Evolutionary conservation across 345 rosid species (phyloP).

Genomic region (Cardamine occulta): DNA sequence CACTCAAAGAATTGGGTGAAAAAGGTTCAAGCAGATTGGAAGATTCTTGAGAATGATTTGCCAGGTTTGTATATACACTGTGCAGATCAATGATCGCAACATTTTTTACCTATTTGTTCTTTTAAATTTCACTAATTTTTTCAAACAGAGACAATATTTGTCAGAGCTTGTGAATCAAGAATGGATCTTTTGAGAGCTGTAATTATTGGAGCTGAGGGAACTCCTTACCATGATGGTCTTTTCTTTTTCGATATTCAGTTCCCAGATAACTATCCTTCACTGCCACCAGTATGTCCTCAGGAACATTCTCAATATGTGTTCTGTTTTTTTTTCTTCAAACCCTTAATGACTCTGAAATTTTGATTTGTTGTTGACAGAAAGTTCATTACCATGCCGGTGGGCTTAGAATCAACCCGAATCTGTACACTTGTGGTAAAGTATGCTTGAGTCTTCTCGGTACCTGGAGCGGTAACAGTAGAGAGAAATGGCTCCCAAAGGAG

Average conservation of each 20-base stretch:
- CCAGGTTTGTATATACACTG: constrained; percentile 60
- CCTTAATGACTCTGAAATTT: background rate
- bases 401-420: constrained; percentile 84
- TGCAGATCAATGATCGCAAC: constrained; percentile 18
- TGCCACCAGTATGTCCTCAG: constrained; percentile 72
- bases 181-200: constrained; percentile 96
- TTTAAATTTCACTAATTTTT: background rate
- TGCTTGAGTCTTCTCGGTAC: constrained; percentile 97
- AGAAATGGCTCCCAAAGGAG: constrained; percentile 83
- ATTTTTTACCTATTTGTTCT: background rate
- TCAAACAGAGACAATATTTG: constrained; percentile 72
- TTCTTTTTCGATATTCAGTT: constrained; percentile 87
- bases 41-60: constrained; percentile 81
- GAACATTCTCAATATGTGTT: constrained; percentile 15
- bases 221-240: constrained; percentile 97
- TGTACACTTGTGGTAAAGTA: constrained; percentile 74
- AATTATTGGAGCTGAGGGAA: constrained; percentile 89
- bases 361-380: constrained; percentile 49
- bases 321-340: background rate
- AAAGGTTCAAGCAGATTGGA: constrained; percentile 91
- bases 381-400: constrained; percentile 85
- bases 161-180: constrained; percentile 84
- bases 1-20: constrained; percentile 71
- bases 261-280: constrained; percentile 71
- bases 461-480: constrained; percentile 71